Conservation (phyloP, 306 rosid species). For the Nissolia schottii region DNA sequence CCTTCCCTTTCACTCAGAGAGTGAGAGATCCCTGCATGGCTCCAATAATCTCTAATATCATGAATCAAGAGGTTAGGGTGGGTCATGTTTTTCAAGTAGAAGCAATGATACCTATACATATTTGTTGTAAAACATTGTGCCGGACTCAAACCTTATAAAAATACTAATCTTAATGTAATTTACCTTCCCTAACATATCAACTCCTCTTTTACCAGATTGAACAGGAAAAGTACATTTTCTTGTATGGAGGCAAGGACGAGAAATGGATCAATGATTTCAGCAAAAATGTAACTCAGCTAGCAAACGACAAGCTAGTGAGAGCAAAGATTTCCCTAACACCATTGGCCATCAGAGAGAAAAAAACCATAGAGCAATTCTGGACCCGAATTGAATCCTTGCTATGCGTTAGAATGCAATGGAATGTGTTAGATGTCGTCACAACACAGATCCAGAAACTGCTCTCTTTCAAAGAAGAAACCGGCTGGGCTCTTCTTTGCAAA, state of each 20-base stretch:
- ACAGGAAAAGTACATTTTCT: not conserved
- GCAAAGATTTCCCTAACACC: not conserved
- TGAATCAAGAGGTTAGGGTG: too few species aligned
- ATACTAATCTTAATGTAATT: too few species aligned
- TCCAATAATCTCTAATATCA: not conserved
- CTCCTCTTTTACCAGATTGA: too few species aligned
- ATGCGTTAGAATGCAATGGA: not conserved
- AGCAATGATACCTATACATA: too few species aligned
- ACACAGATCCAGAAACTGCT: not conserved
- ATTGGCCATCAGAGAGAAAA: not conserved
- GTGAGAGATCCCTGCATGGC: not conserved
- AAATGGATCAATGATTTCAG: not conserved
- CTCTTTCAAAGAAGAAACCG: not conserved
- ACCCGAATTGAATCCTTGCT: not conserved
- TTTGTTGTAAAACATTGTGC: too few species aligned
- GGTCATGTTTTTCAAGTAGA: too few species aligned
- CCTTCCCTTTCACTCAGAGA: not conserved
- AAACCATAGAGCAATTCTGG: not conserved
- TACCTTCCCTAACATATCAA: too few species aligned
- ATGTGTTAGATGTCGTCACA: too few species aligned
- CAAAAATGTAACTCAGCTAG: not conserved
- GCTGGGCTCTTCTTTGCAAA: not conserved
- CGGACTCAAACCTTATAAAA: too few species aligned
- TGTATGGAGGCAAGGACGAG: not conserved
- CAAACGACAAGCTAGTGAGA: not conserved